Base-by-base conservation (phyloP, 768 basidiomycete species). In the Porphyrellus cyaneotinctus region DNA sequence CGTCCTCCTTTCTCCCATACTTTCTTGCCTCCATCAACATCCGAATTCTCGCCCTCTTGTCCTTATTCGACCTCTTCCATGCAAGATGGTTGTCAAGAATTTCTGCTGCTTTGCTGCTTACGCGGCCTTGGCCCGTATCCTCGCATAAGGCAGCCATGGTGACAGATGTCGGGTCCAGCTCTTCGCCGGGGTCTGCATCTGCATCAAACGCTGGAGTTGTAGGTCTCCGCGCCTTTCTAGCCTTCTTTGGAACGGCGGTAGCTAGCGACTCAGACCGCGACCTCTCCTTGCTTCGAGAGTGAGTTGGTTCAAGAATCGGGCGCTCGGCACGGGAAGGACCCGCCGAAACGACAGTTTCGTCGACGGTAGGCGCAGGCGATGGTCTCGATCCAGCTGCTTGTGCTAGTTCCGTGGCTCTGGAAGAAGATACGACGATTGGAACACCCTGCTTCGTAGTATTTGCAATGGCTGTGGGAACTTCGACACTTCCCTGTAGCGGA, bases 141-240 rank as follows among this genome's bases (percentile, higher is more conserved):
- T 75, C 78, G 65, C 91, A 92, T 6, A 91, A 74, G 0, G 81
- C 68, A 15, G 88, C 87, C 89, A 91, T 91, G 6, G 88, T 91
- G n/a, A 88, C 73, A 9, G 80, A 73, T 0, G 88, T 91, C n/a
- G 89, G 89, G 58, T 91, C 89, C 43, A 91, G 70, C 31, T 87
- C 84, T 62, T 88, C 87, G 20, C 88, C 88, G 6, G 86, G 84
- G 63, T 81, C 79, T 0, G 80, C 82, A 47, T 77, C 73, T 23
- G 77, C 72, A 63, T 84, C 81, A 54, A 80, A 85, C 1, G 73
- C 75, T 15, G 83, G 81, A 8, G 78, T 70, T 9, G 81, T 78
- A 3, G 79, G 77, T 33, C 72, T 75, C 18, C 79, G 73, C 7
- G 47, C 22, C 38, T 66, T 69, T 23, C 66, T 66, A 22, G 67